A percentile compares a stretch with the other conserved stretches of the same genome.
Evolutionary conservation across 2,329 filamentous ascomycete genomes (phyloP).

Genomic region (Fusarium sp.): DNA sequence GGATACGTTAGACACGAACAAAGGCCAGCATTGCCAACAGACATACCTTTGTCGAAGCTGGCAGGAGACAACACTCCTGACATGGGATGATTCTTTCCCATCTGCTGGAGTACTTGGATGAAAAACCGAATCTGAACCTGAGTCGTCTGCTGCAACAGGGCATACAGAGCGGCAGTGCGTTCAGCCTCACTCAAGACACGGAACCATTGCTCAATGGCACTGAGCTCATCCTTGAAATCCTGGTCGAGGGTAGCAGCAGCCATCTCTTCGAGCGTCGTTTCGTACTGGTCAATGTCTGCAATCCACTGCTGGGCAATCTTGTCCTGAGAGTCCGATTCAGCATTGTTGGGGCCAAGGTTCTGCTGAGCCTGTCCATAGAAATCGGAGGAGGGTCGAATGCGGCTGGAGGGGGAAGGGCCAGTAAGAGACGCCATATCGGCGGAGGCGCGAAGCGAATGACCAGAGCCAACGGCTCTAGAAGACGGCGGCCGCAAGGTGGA

Average conservation of each 20-base stretch:
- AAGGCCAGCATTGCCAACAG: background rate
- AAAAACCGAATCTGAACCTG: slow-evolving; percentile 99
- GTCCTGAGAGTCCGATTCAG: slow-evolving; percentile 86
- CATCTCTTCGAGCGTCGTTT: slow-evolving; percentile 99
- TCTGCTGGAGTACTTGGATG: slow-evolving; percentile 98
- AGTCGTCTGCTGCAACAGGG: slow-evolving; percentile 95
- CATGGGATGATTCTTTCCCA: slow-evolving; percentile 98
- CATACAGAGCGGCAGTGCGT: slow-evolving; percentile 93
- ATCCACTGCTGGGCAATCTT: slow-evolving; percentile 98
- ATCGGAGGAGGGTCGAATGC: slow-evolving; percentile 94
- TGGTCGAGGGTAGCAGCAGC: slow-evolving; percentile 98
- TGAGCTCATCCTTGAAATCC: slow-evolving; percentile 99
- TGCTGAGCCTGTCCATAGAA: slow-evolving; percentile 86
- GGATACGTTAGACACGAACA: slow-evolving; percentile 26
- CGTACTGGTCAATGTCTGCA: slow-evolving; percentile 97
- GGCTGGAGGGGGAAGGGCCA: slow-evolving; percentile 74
- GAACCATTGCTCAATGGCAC: slow-evolving; percentile 99
- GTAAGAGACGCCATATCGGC: slow-evolving; percentile 92
- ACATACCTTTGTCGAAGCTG: slow-evolving; percentile 93
- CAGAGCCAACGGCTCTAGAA: slow-evolving; percentile 80
- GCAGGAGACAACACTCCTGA: slow-evolving; percentile 93
- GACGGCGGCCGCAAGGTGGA: slow-evolving; percentile 85
- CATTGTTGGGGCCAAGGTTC: slow-evolving; percentile 73
- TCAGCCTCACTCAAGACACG: slow-evolving; percentile 96
- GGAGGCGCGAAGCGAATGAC: slow-evolving; percentile 90